Evolutionary conservation across 2,329 filamentous ascomycete species (phyloP).

Genomic region (Phyllosticta ampelicida): DNA sequence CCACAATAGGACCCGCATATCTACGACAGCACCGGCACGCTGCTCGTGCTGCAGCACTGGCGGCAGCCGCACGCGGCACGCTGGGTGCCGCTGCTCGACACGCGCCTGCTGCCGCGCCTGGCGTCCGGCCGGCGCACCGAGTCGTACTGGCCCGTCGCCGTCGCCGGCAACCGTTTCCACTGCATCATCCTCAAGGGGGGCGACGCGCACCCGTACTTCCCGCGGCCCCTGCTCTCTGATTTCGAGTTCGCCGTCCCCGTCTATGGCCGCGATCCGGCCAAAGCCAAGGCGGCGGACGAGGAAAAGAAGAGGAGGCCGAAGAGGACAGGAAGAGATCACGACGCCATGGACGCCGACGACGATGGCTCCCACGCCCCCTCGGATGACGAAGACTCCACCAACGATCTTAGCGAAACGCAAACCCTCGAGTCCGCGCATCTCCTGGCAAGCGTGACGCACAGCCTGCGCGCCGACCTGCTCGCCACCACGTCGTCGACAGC

Average conservation of each 20-base stretch:
- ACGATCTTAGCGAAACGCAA: conserved; percentile 38
- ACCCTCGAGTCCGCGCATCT: conserved; percentile 74
- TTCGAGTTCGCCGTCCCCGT: conserved; percentile 87
- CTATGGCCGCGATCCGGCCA: conserved; percentile 31
- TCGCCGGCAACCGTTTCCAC: conserved; percentile 85
- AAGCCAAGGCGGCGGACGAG: conserved; percentile 9
- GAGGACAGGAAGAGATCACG: conserved; percentile 22
- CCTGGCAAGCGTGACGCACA: conserved; percentile 58
- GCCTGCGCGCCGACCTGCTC: conserved; percentile 66
- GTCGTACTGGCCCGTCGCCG: conserved; percentile 88
- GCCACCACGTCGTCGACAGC: conserved; percentile 55
- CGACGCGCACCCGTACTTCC: conserved; percentile 88
- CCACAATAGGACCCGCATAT: conserved; percentile 71
- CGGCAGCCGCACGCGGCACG: conserved; percentile 70
- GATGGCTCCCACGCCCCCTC: conserved; percentile 7
- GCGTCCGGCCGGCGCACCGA: conserved; percentile 79
- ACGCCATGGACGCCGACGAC: conserved; percentile 24
- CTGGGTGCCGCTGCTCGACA: conserved; percentile 91
- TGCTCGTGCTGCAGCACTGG: conserved; percentile 87
- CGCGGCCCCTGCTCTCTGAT: conserved; percentile 77
- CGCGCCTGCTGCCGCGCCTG: conserved; percentile 68
- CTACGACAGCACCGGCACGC: conserved; percentile 83
- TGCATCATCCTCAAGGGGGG: conserved; percentile 98
- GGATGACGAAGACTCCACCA: conserved; percentile 21
- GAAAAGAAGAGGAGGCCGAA: not conserved